These are phyloP conservation scores for Hypoxylon trugodes DNA, from an alignment of 495 filamentous ascomycete species.

Conservation along the genomic window DNA sequence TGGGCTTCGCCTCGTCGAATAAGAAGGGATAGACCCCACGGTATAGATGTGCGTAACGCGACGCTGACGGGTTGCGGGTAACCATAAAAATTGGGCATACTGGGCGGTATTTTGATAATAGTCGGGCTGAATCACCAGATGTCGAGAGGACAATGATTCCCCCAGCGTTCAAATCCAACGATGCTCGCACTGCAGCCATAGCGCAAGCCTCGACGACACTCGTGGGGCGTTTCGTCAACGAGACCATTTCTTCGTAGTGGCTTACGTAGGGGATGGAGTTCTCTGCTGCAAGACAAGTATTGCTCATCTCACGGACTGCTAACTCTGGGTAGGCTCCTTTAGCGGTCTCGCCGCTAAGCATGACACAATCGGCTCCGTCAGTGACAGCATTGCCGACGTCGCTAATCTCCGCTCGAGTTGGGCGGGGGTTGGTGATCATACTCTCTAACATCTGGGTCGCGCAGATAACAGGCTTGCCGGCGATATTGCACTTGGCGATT, in stretches of 20 bases:
- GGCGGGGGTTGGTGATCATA: conserved; percentile 99
- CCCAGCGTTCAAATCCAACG: conserved; percentile 92
- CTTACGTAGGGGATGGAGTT: conserved; percentile 95
- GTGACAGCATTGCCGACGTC: conserved; percentile 98
- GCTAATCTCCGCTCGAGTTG: conserved; percentile 96
- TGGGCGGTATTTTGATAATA: conserved; percentile 97
- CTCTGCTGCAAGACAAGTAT: conserved; percentile 95
- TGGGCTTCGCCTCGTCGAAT: conserved; percentile 90
- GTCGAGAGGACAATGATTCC: conserved; percentile 95
- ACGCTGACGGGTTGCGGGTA: conserved; percentile 82
- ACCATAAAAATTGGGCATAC: conserved; percentile 99
- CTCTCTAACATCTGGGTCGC: conserved; percentile 84
- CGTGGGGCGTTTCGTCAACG: conserved; percentile 79
- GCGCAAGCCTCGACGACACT: conserved; percentile 89
- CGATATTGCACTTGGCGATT: conserved; percentile 99
- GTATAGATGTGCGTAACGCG: conserved; percentile 93
- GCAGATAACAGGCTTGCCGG: conserved; percentile 97
- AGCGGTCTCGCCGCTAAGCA: conserved; percentile 98
- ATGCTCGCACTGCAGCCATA: conserved; percentile 94
- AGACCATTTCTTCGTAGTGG: conserved; percentile 93
- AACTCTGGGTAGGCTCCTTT: conserved; percentile 95
- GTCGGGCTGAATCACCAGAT: conserved; percentile 86
- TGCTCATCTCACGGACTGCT: conserved; percentile 96
- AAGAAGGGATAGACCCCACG: conserved; percentile 97
- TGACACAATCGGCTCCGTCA: conserved; percentile 98